Conservation (phyloP, 139 green algal genomes). For the Yamagishiella unicocca region DNA sequence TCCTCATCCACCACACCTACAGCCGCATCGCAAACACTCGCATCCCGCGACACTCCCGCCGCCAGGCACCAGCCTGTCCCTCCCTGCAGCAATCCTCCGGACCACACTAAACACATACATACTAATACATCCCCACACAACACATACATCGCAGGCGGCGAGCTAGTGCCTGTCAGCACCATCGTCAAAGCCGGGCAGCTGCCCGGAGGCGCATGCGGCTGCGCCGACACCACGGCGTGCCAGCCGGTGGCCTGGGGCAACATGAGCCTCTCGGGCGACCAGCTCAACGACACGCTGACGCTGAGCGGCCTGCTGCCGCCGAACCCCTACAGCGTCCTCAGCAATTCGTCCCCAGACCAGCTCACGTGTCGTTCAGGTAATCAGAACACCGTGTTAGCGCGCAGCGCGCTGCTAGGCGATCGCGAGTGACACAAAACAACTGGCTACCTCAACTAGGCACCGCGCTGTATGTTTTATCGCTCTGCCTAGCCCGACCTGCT, state of each 20-base stretch:
- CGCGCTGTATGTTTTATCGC: no score
- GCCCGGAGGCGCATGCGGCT: conserved; percentile 6
- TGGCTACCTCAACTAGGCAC: no score
- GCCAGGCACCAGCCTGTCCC: no score
- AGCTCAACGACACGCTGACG: conserved; percentile 26
- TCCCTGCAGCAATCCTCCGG: no score
- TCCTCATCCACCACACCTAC: no score
- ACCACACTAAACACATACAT: no score
- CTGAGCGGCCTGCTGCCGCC: conserved; percentile 45
- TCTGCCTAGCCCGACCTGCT: no score
- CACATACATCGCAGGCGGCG: not conserved
- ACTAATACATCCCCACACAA: not conserved
- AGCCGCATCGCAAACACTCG: no score
- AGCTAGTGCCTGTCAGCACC: not conserved
- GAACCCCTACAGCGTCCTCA: conserved; percentile 52
- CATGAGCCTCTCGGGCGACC: conserved; percentile 4
- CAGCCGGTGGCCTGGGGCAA: conserved; percentile 30
- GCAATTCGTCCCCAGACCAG: not conserved
- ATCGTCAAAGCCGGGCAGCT: conserved; percentile 10
- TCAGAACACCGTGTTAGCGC: not conserved
- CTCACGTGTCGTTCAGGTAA: conserved; percentile 35
- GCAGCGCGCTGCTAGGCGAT: no score
- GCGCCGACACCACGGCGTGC: conserved; percentile 29
- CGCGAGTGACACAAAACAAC: no score
- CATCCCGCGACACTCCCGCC: no score